Base-by-base conservation (phyloP, 495 filamentous ascomycete genomes). In the Chaetomium fimeti region DNA sequence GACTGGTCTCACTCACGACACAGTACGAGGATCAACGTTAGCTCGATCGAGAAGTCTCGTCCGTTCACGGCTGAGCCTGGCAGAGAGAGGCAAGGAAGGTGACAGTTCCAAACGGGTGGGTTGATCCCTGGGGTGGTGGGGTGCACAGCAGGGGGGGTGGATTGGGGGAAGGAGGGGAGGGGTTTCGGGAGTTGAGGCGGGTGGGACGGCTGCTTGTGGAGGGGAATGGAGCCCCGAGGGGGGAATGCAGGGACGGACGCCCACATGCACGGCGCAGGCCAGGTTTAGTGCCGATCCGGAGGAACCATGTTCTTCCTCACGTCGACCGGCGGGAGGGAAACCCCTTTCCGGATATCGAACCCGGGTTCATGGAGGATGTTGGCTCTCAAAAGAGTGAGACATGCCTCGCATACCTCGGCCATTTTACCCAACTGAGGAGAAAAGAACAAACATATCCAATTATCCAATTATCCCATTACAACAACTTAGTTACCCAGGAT, bases 111-210 rank as follows among this genome's bases (percentile, higher is more conserved):
- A 32, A 2, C 11, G 9, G 9, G 11, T n/a, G 57, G 43, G 20
- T 24, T 29, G 18, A 45, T 3, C 45, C 45, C 15, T 5, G n/a
- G n/a, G 6, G 52, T 36, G 27, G 52, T 36, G 27, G 52, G 42
- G 61, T 43, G 18, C 3, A 12, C 20, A 51, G 24, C 55, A 55
- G 45, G 32, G 32, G 32, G 1, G 8, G 42, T 13, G 20, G 18
- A 49, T 38, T 15, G 49, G 49, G 51, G 65, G 59, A 54, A 51
- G 52, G 60, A 57, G 43, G 57, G 61, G 61, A 61, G 51, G 61
- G 61, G 66, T 61, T 64, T 64, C 66, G 66, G 66, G 66, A 68
- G 66, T 68, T 68, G 62, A 45, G 18, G 43, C 57, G 49, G 38
- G 43, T 5, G 45, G 42, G 54, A 8, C 32, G n/a, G n/a, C n/a